phyloP scores from a whole-genome alignment of 352 stramenopile species.

The Saprolegnia parasitica region DNA sequence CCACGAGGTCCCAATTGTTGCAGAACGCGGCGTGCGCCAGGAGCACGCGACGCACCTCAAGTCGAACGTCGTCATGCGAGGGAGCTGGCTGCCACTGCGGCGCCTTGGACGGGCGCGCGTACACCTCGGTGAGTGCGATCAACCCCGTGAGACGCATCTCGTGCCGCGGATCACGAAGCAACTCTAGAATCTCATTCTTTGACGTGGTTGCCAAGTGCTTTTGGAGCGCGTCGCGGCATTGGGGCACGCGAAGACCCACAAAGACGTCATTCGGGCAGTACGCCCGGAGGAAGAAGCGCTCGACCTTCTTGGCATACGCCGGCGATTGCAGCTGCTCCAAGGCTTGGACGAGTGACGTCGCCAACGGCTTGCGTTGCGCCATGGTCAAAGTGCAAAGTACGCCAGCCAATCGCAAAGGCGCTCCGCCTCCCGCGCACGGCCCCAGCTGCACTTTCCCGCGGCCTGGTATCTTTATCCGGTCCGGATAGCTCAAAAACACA shows the following conservation, averaged over 20 bases:
- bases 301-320: conserved; percentile 1
- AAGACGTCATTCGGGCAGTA: conserved; percentile 30
- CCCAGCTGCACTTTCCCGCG: no score
- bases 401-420: no score
- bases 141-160: conserved; percentile 28
- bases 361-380: neutral
- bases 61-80: neutral
- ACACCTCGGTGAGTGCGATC: conserved; percentile 31
- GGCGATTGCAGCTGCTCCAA: neutral
- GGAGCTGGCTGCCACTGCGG: neutral
- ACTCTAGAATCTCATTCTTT: neutral
- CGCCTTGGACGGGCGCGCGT: conserved; percentile 2
- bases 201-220: conserved; percentile 17
- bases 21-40: conserved; percentile 27
- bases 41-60: conserved; percentile 18
- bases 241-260: conserved; percentile 27
- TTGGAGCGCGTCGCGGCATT: conserved; percentile 23
- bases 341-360: neutral
- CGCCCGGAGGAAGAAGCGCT: conserved; percentile 27
- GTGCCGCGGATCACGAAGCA: conserved; percentile 30
- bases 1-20: conserved; percentile 33
- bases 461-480: no score
- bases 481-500: no score
- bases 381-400: no score
- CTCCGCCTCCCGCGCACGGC: no score